Evolutionary conservation across 1,284 basidiomycete genomes (phyloP), one percentile per base, ranked within the genome.

Genomic region (Meripilus lineatus): DNA sequence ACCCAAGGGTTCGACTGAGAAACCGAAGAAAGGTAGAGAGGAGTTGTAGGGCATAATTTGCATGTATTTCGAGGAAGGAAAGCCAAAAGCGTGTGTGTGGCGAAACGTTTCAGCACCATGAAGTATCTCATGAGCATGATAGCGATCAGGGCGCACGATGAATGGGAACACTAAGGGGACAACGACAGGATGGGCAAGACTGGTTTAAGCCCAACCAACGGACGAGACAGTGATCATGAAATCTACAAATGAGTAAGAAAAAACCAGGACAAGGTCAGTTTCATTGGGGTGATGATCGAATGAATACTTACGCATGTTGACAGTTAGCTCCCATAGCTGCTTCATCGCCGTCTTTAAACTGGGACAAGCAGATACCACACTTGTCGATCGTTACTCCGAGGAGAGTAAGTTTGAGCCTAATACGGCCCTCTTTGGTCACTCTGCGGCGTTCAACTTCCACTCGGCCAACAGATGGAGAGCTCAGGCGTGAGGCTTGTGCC

Each of bases 321-420:
- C 90, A 93, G n/a, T 59, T 63, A 14, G 75, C 75, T 2, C 81
- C 73, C 55, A 88, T 59, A 40, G 77, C 77, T 11, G 71, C 74
- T 47, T 68, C 67, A 46, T 84, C 75, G 5, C 67, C 74, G 11
- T 74, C 73, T 57, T 73, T 79, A 68, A 91, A 93, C 66, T 89
- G 86, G 40, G 71, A 72, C 53, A 89, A 64, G 61, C 91, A 93
- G 38, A 92, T 84, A 21, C 81, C 77, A 57, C 91, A 94, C 54
- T 80, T 81, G 51, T 88, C 81, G 22, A 93, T 88, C 2, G 75
- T 60, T 8, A 79, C 71, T 20, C 85, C 89, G n/a, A 87, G 66
- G 23, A 91, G 65, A 17, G 72, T 71, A 38, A 91, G 64, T 65
- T 91, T 93, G 46, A 89, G 63, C 66, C 89, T 92, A 45, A 84